A percentile compares a stretch with the other conserved stretches of the same genome.
Evolutionary conservation across 2,329 filamentous ascomycete species (phyloP).

Genomic region (Helotiales sp.): DNA sequence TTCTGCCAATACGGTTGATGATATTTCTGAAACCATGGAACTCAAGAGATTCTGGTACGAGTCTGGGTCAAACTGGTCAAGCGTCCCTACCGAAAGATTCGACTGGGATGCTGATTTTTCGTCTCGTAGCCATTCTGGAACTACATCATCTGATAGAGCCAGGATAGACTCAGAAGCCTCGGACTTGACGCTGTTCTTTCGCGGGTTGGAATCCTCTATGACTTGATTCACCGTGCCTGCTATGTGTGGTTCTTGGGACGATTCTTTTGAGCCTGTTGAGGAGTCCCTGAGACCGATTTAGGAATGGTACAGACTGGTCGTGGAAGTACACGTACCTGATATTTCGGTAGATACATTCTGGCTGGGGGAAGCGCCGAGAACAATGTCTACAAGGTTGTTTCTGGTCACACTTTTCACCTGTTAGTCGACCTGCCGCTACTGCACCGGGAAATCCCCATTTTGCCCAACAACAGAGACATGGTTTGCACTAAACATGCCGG

Average conservation of each 20-base stretch:
- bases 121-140: neutral
- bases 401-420: constrained; percentile 54
- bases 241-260: neutral
- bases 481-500: too few species aligned
- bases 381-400: constrained; percentile 60
- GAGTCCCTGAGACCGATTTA: neutral
- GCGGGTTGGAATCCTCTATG: neutral
- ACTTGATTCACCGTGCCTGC: neutral
- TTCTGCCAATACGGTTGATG: constrained; percentile 1
- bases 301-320: constrained; percentile 17
- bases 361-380: constrained; percentile 56
- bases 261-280: neutral
- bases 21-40: constrained; percentile 34
- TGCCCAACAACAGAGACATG: neutral
- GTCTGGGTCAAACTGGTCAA: constrained; percentile 28
- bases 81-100: constrained; percentile 12
- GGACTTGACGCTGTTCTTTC: neutral
- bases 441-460: neutral
- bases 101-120: neutral
- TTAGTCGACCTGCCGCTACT: neutral
- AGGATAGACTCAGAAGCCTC: neutral
- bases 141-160: neutral
- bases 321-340: constrained; percentile 34
- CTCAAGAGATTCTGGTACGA: constrained; percentile 35
- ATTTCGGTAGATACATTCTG: constrained; percentile 53